These are phyloP conservation scores for Amanita rimosa DNA, from an alignment of 768 basidiomycete genomes.

Conservation along the genomic window DNA sequence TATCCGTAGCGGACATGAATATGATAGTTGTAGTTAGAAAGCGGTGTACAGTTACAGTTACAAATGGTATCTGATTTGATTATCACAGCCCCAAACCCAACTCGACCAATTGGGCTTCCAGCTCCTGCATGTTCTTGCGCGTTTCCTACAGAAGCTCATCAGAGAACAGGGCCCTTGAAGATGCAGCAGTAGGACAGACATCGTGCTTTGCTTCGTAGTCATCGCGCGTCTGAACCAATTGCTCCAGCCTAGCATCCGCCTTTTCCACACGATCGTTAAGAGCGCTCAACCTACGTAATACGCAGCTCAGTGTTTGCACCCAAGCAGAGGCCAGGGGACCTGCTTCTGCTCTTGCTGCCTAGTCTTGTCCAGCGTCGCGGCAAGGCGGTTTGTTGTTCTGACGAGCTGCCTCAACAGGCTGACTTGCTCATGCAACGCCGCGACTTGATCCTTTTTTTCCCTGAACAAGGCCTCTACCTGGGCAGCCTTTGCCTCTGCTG, in stretches of 20 bases:
- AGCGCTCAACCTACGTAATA: slow-evolving; percentile 10
- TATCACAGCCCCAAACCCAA: not conserved
- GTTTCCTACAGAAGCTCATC: slow-evolving; percentile 10
- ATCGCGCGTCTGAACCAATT: slow-evolving; percentile 10
- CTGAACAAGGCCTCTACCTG: slow-evolving; percentile 11
- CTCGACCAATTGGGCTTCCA: slow-evolving; percentile 13
- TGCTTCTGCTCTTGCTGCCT: slow-evolving; percentile 18
- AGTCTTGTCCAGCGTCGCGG: slow-evolving; percentile 11
- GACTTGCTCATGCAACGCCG: slow-evolving; percentile 13
- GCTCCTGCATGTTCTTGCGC: slow-evolving; percentile 9
- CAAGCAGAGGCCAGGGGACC: slow-evolving; percentile 8
- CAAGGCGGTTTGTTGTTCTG: slow-evolving; percentile 13
- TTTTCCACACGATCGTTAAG: slow-evolving; percentile 5
- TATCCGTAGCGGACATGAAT: slow-evolving; percentile 26
- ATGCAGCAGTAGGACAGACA: slow-evolving; percentile 7
- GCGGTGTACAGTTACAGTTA: not conserved
- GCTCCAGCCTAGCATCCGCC: slow-evolving; percentile 12
- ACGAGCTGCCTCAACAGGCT: slow-evolving; percentile 12
- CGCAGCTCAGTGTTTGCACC: not conserved
- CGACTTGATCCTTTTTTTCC: slow-evolving; percentile 13
- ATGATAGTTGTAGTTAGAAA: slow-evolving; percentile 5
- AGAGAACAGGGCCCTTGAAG: slow-evolving; percentile 1
- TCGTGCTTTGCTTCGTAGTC: slow-evolving; percentile 10
- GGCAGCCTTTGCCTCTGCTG: slow-evolving; percentile 15
- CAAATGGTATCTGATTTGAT: slow-evolving; percentile 1